These are phyloP conservation scores for Acer yangbiense DNA, from an alignment of 345 rosid species.

Conservation along the genomic window DNA sequence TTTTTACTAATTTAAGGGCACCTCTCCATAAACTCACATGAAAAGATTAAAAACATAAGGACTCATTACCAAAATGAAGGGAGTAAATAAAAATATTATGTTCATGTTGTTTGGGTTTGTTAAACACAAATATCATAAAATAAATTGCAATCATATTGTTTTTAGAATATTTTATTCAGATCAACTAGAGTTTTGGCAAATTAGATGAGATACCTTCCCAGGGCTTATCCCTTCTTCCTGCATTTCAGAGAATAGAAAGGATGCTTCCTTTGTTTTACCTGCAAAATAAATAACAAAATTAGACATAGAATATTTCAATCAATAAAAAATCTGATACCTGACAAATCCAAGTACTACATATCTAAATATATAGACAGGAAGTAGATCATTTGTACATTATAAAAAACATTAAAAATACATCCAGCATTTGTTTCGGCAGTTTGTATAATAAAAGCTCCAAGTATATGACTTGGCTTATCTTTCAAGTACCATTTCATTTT, in stretches of 20 bases:
- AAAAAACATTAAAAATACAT: not conserved
- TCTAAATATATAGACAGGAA: not conserved
- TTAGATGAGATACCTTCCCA: conserved; percentile 49
- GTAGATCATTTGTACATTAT: not conserved
- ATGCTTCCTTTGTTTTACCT: conserved; percentile 70
- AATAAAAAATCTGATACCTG: conserved; percentile 6
- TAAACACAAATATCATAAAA: not conserved
- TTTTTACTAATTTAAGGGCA: not conserved
- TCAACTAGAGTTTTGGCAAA: not conserved
- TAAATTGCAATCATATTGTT: not conserved
- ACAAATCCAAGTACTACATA: not conserved
- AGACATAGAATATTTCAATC: not conserved
- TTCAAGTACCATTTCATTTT: not conserved
- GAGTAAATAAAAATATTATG: not conserved
- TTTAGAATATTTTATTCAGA: not conserved
- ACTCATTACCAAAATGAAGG: not conserved
- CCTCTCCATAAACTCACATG: not conserved
- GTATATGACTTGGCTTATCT: not conserved
- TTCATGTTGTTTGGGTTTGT: not conserved
- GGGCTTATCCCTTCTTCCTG: conserved; percentile 76
- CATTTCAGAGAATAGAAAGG: conserved; percentile 57
- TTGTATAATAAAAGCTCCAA: not conserved
- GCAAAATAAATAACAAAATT: conserved; percentile 20
- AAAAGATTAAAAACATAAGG: not conserved
- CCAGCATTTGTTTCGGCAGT: not conserved